phyloP scores from a whole-genome alignment of 208 protist species.

The Endotrypanum monterogeii region DNA sequence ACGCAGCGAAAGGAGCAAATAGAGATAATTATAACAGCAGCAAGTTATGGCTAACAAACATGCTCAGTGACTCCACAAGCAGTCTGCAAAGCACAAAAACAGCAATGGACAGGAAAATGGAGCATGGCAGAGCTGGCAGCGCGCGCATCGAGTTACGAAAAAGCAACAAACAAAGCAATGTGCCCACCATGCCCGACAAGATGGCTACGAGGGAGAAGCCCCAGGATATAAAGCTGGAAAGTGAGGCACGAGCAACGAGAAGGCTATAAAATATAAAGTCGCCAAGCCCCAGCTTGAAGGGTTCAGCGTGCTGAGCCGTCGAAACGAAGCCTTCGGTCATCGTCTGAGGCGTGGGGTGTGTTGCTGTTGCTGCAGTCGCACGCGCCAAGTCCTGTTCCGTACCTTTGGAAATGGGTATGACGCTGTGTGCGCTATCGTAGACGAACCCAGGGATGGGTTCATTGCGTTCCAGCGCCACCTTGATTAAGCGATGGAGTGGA shows the following conservation, averaged over 20 bases:
- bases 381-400: background rate
- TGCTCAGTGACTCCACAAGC: conserved; percentile 26
- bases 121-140: conserved; percentile 83
- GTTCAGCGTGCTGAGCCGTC: conserved; percentile 14
- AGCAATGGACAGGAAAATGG: conserved; percentile 58
- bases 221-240: conserved; percentile 56
- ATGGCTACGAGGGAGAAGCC: conserved; percentile 59
- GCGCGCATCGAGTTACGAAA: conserved; percentile 43
- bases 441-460: conserved; percentile 84
- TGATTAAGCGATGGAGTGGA: conserved; percentile 74
- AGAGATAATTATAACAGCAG: conserved; percentile 17
- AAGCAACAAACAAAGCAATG: conserved; percentile 60
- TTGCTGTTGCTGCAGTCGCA: background rate
- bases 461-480: conserved; percentile 55
- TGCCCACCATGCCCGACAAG: conserved; percentile 66
- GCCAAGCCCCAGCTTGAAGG: conserved; percentile 83
- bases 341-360: background rate
- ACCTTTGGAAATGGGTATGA: conserved; percentile 4
- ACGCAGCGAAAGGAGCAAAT: background rate
- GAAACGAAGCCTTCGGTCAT: conserved; percentile 4
- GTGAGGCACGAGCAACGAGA: conserved; percentile 60
- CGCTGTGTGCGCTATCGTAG: conserved; percentile 58
- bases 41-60: conserved; percentile 19
- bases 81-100: conserved; percentile 51
- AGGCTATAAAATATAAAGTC: conserved; percentile 92